A percentile compares a stretch with the other conserved stretches of the same genome.
Conservation (phyloP, 768 basidiomycete species). For the Hypsizygus marmoreus region DNA sequence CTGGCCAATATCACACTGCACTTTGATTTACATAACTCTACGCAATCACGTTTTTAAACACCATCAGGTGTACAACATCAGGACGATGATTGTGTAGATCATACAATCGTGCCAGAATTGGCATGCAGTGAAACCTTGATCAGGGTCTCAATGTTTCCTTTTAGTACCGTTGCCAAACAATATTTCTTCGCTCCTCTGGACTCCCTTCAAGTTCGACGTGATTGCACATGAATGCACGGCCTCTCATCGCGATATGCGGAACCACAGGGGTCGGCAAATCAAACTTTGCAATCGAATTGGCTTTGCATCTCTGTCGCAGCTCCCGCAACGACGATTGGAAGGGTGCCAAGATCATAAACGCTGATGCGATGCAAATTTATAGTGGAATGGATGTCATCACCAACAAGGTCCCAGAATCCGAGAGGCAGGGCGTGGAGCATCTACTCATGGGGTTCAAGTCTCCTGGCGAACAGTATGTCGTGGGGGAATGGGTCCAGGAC, state of each 20-base stretch:
- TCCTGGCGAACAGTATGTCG: constrained; percentile 85
- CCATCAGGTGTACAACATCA: too few relatives aligned
- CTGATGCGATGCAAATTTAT: constrained; percentile 98
- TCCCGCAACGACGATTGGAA: constrained; percentile 44
- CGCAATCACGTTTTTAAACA: too few relatives aligned
- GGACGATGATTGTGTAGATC: too few relatives aligned
- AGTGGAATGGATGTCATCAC: constrained; percentile 90
- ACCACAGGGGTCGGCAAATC: constrained; percentile 98
- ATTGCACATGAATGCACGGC: constrained; percentile 45
- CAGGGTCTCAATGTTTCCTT: too few relatives aligned
- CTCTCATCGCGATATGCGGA: constrained; percentile 85
- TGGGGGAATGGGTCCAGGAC: constrained; percentile 87
- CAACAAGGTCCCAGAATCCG: constrained; percentile 82
- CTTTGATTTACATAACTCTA: too few relatives aligned
- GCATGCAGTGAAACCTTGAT: too few relatives aligned
- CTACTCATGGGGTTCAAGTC: constrained; percentile 86
- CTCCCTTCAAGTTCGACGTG: background rate
- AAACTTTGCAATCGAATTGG: constrained; percentile 86
- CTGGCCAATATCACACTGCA: too few relatives aligned
- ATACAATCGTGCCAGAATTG: too few relatives aligned
- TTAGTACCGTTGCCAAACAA: background rate
- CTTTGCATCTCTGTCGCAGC: constrained; percentile 51
- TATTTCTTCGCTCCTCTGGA: background rate
- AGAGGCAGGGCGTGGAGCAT: constrained; percentile 83
- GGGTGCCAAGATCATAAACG: constrained; percentile 84